These are phyloP conservation scores for Trichosporon ovoides DNA, from an alignment of 1,284 basidiomycete species.

Conservation along the genomic window DNA sequence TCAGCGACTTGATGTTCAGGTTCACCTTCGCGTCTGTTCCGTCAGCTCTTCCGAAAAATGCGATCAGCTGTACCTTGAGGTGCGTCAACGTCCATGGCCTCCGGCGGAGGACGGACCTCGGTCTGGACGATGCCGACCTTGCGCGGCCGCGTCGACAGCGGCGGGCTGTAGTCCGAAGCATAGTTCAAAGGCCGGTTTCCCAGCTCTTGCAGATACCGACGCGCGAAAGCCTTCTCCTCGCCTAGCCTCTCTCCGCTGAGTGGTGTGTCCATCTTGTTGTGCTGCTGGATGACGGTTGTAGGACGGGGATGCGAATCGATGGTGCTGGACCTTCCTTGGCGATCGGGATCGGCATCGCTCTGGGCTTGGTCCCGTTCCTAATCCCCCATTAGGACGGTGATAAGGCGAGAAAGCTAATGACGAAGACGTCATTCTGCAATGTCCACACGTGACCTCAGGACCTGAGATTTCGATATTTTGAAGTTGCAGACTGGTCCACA, in stretches of 20 bases:
- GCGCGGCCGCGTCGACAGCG: conserved; percentile 63
- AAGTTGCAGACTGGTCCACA: not conserved
- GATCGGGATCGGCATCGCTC: not conserved
- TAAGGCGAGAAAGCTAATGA: not conserved
- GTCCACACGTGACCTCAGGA: not conserved
- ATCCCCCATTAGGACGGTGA: not conserved
- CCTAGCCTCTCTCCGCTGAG: conserved; percentile 52
- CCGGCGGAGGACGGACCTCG: conserved; percentile 34
- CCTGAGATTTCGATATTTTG: conserved; percentile 3
- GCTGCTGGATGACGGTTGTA: not conserved
- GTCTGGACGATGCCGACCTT: conserved; percentile 64
- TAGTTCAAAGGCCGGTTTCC: conserved; percentile 65
- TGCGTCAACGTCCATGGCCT: conserved; percentile 32
- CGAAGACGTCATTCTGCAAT: not conserved
- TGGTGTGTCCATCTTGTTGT: conserved; percentile 30
- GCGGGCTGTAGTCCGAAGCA: conserved; percentile 68
- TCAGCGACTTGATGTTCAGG: conserved; percentile 79
- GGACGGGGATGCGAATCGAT: conserved; percentile 4
- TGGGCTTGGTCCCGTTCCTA: not conserved
- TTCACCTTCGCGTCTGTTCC: conserved; percentile 52
- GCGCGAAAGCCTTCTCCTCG: conserved; percentile 66
- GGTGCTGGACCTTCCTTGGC: conserved; percentile 1
- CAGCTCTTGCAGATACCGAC: conserved; percentile 64
- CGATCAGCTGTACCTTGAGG: conserved; percentile 34
- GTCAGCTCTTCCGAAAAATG: conserved; percentile 12